Percentiles rank a stretch among this genome's conserved stretches.
Conservation (phyloP, 2,329 filamentous ascomycete genomes). For the Aspergillus fructus region DNA sequence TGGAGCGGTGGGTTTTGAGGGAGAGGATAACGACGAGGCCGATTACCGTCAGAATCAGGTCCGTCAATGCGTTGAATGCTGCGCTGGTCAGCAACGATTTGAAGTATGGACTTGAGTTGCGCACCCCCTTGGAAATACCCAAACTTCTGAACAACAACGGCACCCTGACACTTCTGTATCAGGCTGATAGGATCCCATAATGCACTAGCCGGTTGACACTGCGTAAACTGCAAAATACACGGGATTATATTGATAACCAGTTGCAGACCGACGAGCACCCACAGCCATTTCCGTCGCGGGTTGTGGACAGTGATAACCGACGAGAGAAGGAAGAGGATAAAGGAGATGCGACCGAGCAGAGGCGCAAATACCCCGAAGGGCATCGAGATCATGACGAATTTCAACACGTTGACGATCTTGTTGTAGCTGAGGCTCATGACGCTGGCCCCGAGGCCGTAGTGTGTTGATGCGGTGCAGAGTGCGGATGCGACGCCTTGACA, state of each 20-base stretch:
- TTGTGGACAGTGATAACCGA: background rate
- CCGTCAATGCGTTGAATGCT: slow-evolving; percentile 6
- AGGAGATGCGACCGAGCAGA: slow-evolving; percentile 1
- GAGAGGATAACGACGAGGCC: background rate
- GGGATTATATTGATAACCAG: background rate
- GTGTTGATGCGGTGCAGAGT: background rate
- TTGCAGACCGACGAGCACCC: background rate
- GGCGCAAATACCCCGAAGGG: background rate
- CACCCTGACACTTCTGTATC: background rate
- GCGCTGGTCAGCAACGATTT: background rate
- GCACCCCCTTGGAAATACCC: slow-evolving; percentile 10
- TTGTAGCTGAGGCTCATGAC: background rate
- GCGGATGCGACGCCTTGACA: slow-evolving; percentile 1
- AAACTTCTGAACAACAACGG: background rate
- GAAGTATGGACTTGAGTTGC: background rate
- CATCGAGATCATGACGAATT: slow-evolving; percentile 4
- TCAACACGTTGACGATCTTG: background rate
- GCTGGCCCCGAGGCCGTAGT: slow-evolving; percentile 2
- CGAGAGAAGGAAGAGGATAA: slow-evolving; percentile 1
- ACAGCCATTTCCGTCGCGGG: slow-evolving; percentile 1
- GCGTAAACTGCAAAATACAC: background rate
- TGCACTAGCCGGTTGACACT: background rate
- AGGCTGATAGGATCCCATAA: background rate
- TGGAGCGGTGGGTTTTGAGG: background rate
- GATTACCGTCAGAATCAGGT: background rate